Conservation (phyloP, 2,329 filamentous ascomycete species). For the Lasiodiplodia gonubiensis region DNA sequence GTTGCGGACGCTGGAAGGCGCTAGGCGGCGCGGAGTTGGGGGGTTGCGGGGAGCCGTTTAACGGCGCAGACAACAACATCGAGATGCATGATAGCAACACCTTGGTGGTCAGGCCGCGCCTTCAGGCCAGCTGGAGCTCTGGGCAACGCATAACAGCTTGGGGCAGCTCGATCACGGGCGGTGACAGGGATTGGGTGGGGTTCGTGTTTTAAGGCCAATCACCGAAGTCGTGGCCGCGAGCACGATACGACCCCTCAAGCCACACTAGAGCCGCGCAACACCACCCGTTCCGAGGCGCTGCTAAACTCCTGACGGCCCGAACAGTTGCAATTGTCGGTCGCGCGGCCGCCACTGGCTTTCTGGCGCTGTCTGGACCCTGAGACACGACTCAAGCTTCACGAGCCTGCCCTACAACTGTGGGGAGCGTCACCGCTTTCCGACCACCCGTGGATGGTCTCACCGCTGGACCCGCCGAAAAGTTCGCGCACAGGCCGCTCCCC, state of each 20-base stretch:
- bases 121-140: background rate
- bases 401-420: conserved; percentile 24
- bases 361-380: background rate
- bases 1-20: background rate
- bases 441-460: conserved; percentile 21
- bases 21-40: too few species aligned
- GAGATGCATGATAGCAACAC: background rate
- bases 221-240: background rate
- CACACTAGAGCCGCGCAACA: background rate
- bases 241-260: background rate
- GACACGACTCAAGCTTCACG: conserved; percentile 33
- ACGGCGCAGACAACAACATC: background rate
- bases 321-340: conserved; percentile 7
- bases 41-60: background rate
- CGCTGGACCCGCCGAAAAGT: conserved; percentile 27
- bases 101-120: background rate
- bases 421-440: conserved; percentile 24
- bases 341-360: background rate
- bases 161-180: conserved; percentile 7
- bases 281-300: background rate
- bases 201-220: conserved; percentile 13
- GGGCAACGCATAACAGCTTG: background rate
- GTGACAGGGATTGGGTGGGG: conserved; percentile 9
- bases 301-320: background rate
- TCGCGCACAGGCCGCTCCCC: conserved; percentile 12